phyloP scores from a whole-genome alignment of 2,329 filamentous ascomycete genomes.

The Curvularia verruculosa region DNA sequence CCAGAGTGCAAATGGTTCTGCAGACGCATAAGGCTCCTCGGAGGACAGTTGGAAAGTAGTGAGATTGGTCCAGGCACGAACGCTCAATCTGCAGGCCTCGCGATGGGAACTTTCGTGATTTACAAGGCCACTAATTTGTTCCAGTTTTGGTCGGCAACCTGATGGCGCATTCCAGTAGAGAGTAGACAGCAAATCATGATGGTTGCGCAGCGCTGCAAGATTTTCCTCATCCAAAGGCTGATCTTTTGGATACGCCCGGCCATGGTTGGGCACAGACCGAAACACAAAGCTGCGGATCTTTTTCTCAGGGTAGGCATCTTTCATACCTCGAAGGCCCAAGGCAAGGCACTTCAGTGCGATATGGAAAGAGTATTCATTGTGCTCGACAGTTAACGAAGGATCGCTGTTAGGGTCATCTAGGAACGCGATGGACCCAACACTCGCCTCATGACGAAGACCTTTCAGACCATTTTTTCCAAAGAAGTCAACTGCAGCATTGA shows the following conservation, averaged over 20 bases:
- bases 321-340: constrained; percentile 57
- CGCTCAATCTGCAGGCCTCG: constrained; percentile 64
- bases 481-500: constrained; percentile 64
- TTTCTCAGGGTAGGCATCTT: constrained; percentile 55
- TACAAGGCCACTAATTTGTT: constrained; percentile 61
- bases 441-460: constrained; percentile 59
- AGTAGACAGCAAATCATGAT: constrained; percentile 66
- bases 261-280: constrained; percentile 65
- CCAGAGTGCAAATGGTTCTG: constrained; percentile 61
- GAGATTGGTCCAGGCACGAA: constrained; percentile 64
- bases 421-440: constrained; percentile 59
- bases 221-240: constrained; percentile 59
- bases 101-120: constrained; percentile 63
- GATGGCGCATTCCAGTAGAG: constrained; percentile 64
- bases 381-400: constrained; percentile 52
- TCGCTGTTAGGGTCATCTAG: constrained; percentile 57
- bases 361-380: constrained; percentile 62
- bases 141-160: constrained; percentile 59
- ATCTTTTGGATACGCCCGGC: constrained; percentile 65
- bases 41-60: constrained; percentile 63
- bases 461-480: constrained; percentile 61
- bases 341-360: constrained; percentile 65
- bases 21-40: constrained; percentile 52
- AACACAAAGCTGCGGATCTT: constrained; percentile 63
- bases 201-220: constrained; percentile 64